Evolutionary conservation across 208 protist species (phyloP).

Genomic region (Strigomonas culicis): DNA sequence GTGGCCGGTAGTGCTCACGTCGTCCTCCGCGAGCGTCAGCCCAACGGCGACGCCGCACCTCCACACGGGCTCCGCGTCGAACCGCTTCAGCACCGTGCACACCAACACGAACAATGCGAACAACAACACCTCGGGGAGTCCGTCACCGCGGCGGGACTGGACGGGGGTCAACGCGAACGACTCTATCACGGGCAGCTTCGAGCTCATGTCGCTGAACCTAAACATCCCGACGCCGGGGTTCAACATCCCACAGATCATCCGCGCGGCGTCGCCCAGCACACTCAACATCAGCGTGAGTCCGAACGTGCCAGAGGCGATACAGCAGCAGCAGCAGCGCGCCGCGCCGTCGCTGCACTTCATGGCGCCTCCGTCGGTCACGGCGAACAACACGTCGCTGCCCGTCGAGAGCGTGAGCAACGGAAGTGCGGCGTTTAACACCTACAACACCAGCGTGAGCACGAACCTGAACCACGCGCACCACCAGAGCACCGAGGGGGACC

Average conservation of each 20-base stretch:
- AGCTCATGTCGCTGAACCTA: not conserved
- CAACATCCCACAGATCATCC: not conserved
- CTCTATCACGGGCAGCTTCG: not conserved
- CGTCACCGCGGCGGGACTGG: not conserved
- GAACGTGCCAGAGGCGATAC: not conserved
- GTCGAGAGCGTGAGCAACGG: not conserved
- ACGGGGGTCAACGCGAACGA: not conserved
- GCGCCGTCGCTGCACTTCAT: not conserved
- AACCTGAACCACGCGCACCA: not conserved
- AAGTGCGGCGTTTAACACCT: not conserved
- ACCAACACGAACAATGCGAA: not conserved
- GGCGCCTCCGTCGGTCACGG: not conserved
- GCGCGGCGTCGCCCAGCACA: not conserved
- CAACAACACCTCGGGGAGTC: not conserved
- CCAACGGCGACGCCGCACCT: not conserved
- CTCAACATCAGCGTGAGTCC: not conserved
- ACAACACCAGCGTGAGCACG: not conserved
- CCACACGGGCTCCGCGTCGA: not conserved
- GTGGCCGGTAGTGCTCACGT: not conserved
- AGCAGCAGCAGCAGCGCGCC: not conserved
- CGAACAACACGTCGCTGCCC: not conserved
- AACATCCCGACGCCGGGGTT: not conserved
- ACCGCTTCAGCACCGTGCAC: not conserved
- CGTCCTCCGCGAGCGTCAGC: not conserved
- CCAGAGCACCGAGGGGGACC: constrained; percentile 1